Evolutionary conservation across 1,284 basidiomycete species (phyloP), one percentile per base, ranked within the genome.

Genomic region (Puccinia triticina): DNA sequence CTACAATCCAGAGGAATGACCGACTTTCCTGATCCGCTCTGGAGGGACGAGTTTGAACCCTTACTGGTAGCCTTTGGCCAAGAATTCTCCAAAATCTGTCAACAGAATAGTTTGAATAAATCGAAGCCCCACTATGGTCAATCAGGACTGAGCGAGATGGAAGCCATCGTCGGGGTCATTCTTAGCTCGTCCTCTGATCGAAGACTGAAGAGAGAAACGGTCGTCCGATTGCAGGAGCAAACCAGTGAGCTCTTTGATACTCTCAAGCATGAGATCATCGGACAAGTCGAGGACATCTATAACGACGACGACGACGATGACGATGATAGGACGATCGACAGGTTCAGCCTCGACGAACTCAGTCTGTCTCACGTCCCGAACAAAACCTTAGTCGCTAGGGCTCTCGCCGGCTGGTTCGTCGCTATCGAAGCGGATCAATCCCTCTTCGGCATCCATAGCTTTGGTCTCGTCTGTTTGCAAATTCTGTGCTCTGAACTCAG

Each of bases 241-340:
- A 72, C 77, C 21, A 72, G 21, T 16, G 77, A 80, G 16, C 50
- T 80, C 18, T 80, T 80, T 53, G 66, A 78, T 48, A 67, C 64
- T 23, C 53, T 78, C 29, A 78, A 57, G 29, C 48, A 53, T 53
- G 77, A 78, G 48, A 69, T 78, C 34, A 66, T 78, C 23, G 77
- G 64, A 1, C 37, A 78, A 50, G 64, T 67, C n/a, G 74, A 76
- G 23, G 59, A 76, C 69, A 69, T 67, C 46, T 67, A 78, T 46
- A n/a, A 78, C 46, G 59, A 78, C 53, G 77, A 67, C 37, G 46
- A 69, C 46, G 75, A 77, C 29, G 75, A 61, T 77, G 77, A 78
- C n/a, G 77, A 76, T 64, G 74, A 76, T 29, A 48, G 77, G 46
- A 34, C 53, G 12, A 43, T 76, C 34, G 74, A 76, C 26, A 40